Base-by-base conservation (phyloP, 2,329 filamentous ascomycete species). In the Conoideocrella luteorostrata region DNA sequence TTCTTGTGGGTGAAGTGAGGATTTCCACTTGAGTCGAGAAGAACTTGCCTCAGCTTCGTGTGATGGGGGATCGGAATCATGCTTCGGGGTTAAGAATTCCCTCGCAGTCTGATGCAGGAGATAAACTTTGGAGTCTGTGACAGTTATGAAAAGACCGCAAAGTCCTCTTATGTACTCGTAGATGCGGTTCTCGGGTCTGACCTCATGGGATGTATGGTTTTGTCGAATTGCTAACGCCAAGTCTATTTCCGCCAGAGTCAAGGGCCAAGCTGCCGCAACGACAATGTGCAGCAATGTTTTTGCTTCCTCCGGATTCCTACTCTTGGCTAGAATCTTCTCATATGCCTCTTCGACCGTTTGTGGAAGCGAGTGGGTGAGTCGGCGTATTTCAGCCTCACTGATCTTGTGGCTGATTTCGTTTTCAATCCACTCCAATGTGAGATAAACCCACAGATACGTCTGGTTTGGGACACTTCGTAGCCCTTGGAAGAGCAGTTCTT, bases 141-240 rank as follows among this genome's bases (percentile, higher is more conserved):
- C 24, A 1, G 43, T 48, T 7, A 57, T 41, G 10, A 66, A 65
- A 6, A 63, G 59, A 18, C 62, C 56, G 43, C 61, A 66, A 1
- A 49, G 42, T 3, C 57, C 46, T 17, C 59, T 42, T 11, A 59
- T 46, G 7, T 45, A 35, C 9, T 39, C 9, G 3, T 21, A 22
- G 20, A 56, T 49, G 1, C 47, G 47, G 1, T 41, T 23, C 2
- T 50, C 45, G 12, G 23, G 22, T 26, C 29, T 36, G 10, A 50
- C 43, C 9, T 24, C 9, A 10, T 43, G 50, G 12, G 46, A 50
- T 13, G 11, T 30, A 15, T 50, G 41, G 2, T 42, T 7, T 32
- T 44, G 0, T 21, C 28, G 3, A 26, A 57, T 9, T 7, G 43
- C 36, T 18, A 59, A 42, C 4, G 50, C 55, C 2, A 54, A 6